These are phyloP conservation scores for Syncephalastrum sp. DNA, from an alignment of 371 early-diverging fungal species.

Conservation along the genomic window DNA sequence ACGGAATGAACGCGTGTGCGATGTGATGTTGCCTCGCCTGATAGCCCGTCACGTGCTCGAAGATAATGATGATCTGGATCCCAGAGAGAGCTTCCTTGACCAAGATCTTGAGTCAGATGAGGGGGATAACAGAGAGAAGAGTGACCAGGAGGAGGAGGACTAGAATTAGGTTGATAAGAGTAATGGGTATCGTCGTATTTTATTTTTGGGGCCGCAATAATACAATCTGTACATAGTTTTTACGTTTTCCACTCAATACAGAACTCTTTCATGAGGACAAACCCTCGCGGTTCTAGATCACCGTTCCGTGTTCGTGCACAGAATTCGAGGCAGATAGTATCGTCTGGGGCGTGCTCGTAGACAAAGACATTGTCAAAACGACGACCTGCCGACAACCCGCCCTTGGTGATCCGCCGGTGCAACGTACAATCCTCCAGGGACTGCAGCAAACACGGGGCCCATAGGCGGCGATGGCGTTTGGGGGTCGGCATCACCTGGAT, in stretches of 20 bases:
- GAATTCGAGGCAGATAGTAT: slow-evolving; percentile 21
- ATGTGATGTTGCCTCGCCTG: slow-evolving; percentile 85
- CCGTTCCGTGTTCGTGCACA: slow-evolving; percentile 1
- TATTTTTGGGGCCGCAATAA: too few species aligned
- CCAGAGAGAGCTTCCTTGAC: slow-evolving; percentile 79
- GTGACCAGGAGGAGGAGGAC: too few species aligned
- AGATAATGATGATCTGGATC: slow-evolving; percentile 83
- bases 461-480: slow-evolving; percentile 1
- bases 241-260: too few species aligned
- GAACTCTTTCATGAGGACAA: too few species aligned
- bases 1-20: slow-evolving; percentile 79
- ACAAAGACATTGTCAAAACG: slow-evolving; percentile 13
- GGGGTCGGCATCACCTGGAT: too few species aligned
- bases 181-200: too few species aligned
- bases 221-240: too few species aligned
- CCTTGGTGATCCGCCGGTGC: slow-evolving; percentile 10
- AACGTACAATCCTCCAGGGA: slow-evolving; percentile 11
- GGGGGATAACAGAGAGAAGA: slow-evolving; percentile 4
- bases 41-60: slow-evolving; percentile 80
- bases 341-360: slow-evolving; percentile 18
- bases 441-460: slow-evolving; percentile 13
- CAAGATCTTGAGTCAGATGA: slow-evolving; percentile 63
- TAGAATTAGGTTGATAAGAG: too few species aligned
- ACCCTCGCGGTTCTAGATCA: too few species aligned
- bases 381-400: slow-evolving; percentile 12